Conservation (phyloP, 192 early-diverging fungal species). For the Spizellomyces sp. region DNA sequence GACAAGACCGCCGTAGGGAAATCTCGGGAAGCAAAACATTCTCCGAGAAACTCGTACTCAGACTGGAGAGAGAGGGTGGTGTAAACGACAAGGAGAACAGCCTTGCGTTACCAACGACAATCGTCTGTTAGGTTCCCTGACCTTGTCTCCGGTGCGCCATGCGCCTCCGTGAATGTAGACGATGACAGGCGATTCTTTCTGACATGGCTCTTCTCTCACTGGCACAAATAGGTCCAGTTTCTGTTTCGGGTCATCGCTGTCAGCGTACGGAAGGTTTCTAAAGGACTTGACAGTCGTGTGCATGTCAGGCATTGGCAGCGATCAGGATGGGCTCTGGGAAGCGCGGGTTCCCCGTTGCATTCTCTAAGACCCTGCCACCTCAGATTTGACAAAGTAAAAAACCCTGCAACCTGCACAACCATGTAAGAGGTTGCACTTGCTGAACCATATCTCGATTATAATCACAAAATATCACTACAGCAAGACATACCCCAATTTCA, state of each 20-base stretch:
- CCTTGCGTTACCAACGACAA: neutral
- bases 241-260: slow-evolving; percentile 37
- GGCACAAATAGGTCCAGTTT: slow-evolving; percentile 68
- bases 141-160: slow-evolving; percentile 81
- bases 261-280: slow-evolving; percentile 37
- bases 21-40: slow-evolving; percentile 48
- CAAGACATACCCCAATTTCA: no score
- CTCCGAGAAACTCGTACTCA: slow-evolving; percentile 54
- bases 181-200: slow-evolving; percentile 45
- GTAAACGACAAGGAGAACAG: neutral
- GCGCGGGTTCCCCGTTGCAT: no score
- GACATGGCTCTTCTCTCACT: neutral
- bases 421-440: no score
- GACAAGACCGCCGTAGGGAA: slow-evolving; percentile 69
- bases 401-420: no score
- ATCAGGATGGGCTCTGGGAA: no score
- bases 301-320: no score
- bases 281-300: slow-evolving; percentile 10
- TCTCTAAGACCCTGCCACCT: no score
- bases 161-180: slow-evolving; percentile 86
- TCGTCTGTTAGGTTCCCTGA: neutral
- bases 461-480: no score
- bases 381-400: no score
- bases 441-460: no score
- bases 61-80: neutral